A percentile compares a stretch with the other conserved stretches of the same genome.
phyloP scores from a whole-genome alignment of 1,284 basidiomycete genomes.

The Flammula alnicola region DNA sequence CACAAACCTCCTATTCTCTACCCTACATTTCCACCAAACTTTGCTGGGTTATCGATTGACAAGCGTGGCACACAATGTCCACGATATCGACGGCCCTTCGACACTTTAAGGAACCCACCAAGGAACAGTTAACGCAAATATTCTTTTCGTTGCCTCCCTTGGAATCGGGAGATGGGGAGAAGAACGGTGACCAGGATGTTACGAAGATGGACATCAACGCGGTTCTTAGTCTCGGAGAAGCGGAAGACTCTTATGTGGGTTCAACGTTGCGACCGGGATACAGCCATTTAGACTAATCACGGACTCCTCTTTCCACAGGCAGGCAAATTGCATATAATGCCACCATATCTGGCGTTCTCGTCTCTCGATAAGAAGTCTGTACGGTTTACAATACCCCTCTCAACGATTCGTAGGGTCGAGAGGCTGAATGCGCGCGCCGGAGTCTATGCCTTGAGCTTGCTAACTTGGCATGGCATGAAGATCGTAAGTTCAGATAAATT shows the following conservation, averaged over 20 bases:
- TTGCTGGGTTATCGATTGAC: background rate
- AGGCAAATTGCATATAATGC: conserved; percentile 88
- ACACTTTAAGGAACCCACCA: conserved; percentile 89
- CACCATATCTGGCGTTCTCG: conserved; percentile 90
- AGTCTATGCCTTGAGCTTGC: conserved; percentile 92
- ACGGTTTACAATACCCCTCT: conserved; percentile 90
- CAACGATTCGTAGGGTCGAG: conserved; percentile 95
- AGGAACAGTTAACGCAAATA: conserved; percentile 79
- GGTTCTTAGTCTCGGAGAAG: conserved; percentile 83
- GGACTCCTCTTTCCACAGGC: conserved; percentile 54
- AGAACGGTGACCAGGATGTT: conserved; percentile 37
- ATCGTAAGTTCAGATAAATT: conserved; percentile 63
- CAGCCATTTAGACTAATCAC: background rate
- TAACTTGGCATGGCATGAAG: conserved; percentile 96
- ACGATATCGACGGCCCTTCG: conserved; percentile 83
- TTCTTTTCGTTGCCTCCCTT: conserved; percentile 81
- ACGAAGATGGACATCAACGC: conserved; percentile 91
- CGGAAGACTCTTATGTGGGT: conserved; percentile 93
- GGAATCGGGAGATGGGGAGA: conserved; percentile 32
- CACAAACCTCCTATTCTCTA: conserved; percentile 1
- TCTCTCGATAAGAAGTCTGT: conserved; percentile 94
- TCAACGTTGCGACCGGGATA: background rate
- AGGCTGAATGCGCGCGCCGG: conserved; percentile 89
- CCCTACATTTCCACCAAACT: background rate
- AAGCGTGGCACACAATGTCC: conserved; percentile 18